phyloP scores from a whole-genome alignment of 441 rosid genomes.

The Lepidium campestre region DNA sequence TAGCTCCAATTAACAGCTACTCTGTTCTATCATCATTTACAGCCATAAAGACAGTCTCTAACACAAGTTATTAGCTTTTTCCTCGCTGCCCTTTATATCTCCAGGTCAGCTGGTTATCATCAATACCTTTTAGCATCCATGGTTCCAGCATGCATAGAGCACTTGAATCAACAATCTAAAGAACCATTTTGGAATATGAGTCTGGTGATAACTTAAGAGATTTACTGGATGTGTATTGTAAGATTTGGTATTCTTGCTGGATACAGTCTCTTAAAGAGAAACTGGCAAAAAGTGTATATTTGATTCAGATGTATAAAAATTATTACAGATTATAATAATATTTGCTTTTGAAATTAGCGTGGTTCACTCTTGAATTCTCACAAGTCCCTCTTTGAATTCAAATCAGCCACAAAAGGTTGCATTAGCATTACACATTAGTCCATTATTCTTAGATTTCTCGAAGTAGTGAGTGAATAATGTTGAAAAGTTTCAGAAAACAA shows the following conservation, averaged over 20 bases:
- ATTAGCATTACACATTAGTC: neutral
- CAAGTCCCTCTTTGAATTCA: neutral
- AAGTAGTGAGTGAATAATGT: neutral
- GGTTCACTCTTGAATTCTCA: neutral
- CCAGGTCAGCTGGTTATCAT: slow-evolving; percentile 17
- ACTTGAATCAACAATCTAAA: neutral
- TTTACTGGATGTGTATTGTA: slow-evolving; percentile 5
- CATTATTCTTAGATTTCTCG: neutral
- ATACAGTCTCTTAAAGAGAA: slow-evolving; percentile 17
- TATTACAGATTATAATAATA: neutral
- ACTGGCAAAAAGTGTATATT: slow-evolving; percentile 8
- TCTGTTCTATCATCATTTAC: neutral
- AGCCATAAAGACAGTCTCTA: slow-evolving; percentile 16
- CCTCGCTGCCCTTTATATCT: neutral
- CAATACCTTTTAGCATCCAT: slow-evolving; percentile 1
- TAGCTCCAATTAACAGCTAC: slow-evolving; percentile 24
- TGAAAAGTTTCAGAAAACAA: neutral
- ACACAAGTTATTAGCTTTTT: neutral
- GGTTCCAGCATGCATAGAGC: neutral
- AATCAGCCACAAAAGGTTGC: neutral
- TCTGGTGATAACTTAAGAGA: neutral
- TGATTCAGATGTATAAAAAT: slow-evolving; percentile 6
- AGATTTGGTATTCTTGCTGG: slow-evolving; percentile 13
- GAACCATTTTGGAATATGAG: neutral
- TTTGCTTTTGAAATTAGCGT: slow-evolving; percentile 8